phyloP scores from a whole-genome alignment of 116 monocot genomes.

The Posidonia oceanica region DNA sequence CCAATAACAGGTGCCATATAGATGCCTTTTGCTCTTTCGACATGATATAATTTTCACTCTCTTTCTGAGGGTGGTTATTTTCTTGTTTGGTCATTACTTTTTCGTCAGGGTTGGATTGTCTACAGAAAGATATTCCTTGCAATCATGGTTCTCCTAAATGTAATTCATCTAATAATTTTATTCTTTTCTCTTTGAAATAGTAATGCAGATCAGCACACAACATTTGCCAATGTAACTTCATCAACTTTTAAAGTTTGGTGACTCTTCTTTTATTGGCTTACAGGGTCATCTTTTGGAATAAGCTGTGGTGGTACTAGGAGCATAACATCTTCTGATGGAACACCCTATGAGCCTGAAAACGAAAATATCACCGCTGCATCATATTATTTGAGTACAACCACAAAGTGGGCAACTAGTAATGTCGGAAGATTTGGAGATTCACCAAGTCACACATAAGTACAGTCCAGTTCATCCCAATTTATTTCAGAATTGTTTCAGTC shows the following conservation, averaged over 20 bases:
- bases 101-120: constrained; percentile 49
- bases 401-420: constrained; percentile 68
- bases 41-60: background rate
- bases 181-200: background rate
- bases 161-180: constrained; percentile 4
- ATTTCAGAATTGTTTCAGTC: constrained; percentile 50
- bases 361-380: constrained; percentile 45
- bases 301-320: constrained; percentile 50
- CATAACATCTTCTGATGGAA: constrained; percentile 38
- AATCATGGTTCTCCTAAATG: constrained; percentile 50
- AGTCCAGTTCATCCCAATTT: constrained; percentile 31
- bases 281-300: constrained; percentile 69
- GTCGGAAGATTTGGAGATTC: constrained; percentile 50
- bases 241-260: too few relatives aligned
- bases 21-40: background rate
- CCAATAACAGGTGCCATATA: constrained; percentile 2
- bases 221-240: background rate
- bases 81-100: constrained; percentile 21
- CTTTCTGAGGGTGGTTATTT: background rate
- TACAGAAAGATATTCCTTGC: constrained; percentile 59
- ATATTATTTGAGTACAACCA: constrained; percentile 46
- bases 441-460: constrained; percentile 21
- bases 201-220: background rate
- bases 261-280: background rate
- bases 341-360: constrained; percentile 41